Conservation (phyloP, 768 basidiomycete genomes). For the Boletus bicolor region DNA sequence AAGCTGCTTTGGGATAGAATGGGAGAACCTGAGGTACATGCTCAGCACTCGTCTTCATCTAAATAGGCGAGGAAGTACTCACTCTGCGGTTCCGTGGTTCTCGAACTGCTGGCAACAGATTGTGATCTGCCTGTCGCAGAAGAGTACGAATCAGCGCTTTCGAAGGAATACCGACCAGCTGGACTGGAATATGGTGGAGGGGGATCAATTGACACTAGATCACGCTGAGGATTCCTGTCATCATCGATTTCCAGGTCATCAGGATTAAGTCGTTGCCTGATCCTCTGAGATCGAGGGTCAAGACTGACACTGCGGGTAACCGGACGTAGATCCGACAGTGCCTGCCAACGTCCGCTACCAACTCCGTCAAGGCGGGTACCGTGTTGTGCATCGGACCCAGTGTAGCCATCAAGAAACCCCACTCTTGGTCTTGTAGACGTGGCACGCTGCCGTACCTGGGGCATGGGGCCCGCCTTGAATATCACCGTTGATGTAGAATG, state of each 20-base stretch:
- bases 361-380: not conserved
- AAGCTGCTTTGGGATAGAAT: not conserved
- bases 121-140: constrained; percentile 2
- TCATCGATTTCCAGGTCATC: constrained; percentile 2
- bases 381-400: not conserved
- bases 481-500: constrained; percentile 69
- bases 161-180: not conserved
- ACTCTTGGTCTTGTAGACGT: constrained; percentile 16
- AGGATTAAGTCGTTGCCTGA: constrained; percentile 8
- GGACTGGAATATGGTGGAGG: constrained; percentile 33
- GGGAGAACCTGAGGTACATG: constrained; percentile 9
- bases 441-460: constrained; percentile 23
- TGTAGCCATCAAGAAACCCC: constrained; percentile 9
- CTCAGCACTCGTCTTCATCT: not conserved
- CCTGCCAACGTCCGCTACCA: not conserved
- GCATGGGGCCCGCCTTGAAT: constrained; percentile 57
- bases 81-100: constrained; percentile 12
- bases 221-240: not conserved
- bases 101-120: constrained; percentile 10
- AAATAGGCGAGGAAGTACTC: not conserved
- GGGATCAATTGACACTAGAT: constrained; percentile 12
- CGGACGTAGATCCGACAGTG: not conserved
- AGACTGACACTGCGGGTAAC: constrained; percentile 10
- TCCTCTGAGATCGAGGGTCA: constrained; percentile 6
- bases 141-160: not conserved